Percentiles rank a stretch among this genome's conserved stretches.
phyloP scores from a whole-genome alignment of 805 yeast species.

The Kodamaea kaohsiungensis region DNA sequence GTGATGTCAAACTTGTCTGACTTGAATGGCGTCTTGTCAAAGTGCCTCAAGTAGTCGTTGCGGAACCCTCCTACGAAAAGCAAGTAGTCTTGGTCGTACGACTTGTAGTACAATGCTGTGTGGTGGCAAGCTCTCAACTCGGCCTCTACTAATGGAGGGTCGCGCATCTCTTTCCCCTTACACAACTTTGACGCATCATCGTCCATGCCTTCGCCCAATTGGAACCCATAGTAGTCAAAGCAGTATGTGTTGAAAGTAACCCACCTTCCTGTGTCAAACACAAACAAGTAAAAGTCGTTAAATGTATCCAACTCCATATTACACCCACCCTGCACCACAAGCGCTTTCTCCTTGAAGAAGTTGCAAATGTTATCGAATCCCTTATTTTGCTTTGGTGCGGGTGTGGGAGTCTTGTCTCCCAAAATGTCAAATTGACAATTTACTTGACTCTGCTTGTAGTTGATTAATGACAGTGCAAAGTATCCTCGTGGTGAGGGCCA shows the following conservation, averaged over 20 bases:
- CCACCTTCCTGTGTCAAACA: slow-evolving; percentile 38
- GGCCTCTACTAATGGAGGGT: slow-evolving; percentile 36
- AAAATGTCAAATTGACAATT: slow-evolving; percentile 17
- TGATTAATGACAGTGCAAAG: slow-evolving; percentile 35
- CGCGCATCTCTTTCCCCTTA: slow-evolving; percentile 25
- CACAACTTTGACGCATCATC: slow-evolving; percentile 24
- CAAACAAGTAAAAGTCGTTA: slow-evolving; percentile 35
- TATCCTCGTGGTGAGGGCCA: slow-evolving; percentile 43
- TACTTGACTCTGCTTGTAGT: slow-evolving; percentile 18
- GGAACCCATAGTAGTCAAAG: slow-evolving; percentile 34
- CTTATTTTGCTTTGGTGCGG: slow-evolving; percentile 5
- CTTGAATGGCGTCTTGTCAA: slow-evolving; percentile 10
- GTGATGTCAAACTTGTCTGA: slow-evolving; percentile 38
- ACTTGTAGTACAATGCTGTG: slow-evolving; percentile 32
- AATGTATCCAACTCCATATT: slow-evolving; percentile 28
- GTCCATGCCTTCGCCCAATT: slow-evolving; percentile 30
- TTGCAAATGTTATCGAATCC: slow-evolving; percentile 4
- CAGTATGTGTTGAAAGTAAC: slow-evolving; percentile 31
- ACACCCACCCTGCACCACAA: slow-evolving; percentile 44
- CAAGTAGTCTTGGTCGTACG: slow-evolving; percentile 35
- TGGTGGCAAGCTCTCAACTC: slow-evolving; percentile 46
- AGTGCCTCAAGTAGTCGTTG: slow-evolving; percentile 37
- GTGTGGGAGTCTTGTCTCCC: neutral
- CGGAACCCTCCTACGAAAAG: slow-evolving; percentile 42
- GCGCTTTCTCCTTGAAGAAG: slow-evolving; percentile 29